These are phyloP conservation scores for Fusarium stilboides DNA, from an alignment of 2,329 filamentous ascomycete species.

Conservation along the genomic window DNA sequence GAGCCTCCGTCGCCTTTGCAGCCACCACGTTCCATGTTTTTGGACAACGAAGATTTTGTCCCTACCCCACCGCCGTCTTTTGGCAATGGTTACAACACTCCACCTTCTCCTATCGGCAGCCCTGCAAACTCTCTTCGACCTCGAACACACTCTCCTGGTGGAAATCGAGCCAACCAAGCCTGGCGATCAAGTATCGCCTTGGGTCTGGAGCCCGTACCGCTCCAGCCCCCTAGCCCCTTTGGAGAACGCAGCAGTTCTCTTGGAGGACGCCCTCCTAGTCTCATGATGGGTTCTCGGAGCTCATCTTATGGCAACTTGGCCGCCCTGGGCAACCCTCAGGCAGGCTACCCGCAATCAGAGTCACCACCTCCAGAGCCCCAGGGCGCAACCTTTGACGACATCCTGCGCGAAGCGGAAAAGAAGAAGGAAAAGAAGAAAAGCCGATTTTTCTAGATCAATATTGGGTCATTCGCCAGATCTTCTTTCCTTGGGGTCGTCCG, in stretches of 20 bases:
- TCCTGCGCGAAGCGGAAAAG: constrained; percentile 56
- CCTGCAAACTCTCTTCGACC: constrained; percentile 55
- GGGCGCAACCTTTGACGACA: constrained; percentile 65
- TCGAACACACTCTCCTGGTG: constrained; percentile 58
- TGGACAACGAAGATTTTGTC: constrained; percentile 49
- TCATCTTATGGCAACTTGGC: constrained; percentile 57
- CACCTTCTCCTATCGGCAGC: constrained; percentile 49
- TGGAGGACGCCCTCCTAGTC: constrained; percentile 54
- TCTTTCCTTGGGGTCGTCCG: constrained; percentile 23
- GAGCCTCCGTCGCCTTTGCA: constrained; percentile 57
- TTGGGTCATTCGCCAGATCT: background rate
- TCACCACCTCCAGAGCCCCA: constrained; percentile 46
- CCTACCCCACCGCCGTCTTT: constrained; percentile 42
- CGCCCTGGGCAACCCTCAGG: constrained; percentile 42
- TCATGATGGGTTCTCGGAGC: constrained; percentile 53
- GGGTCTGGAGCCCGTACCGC: constrained; percentile 61
- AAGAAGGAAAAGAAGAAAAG: constrained; percentile 60
- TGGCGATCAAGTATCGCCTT: constrained; percentile 62
- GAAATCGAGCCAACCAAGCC: constrained; percentile 53
- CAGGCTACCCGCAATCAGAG: constrained; percentile 34
- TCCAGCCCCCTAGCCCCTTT: constrained; percentile 54
- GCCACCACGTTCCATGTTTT: constrained; percentile 57
- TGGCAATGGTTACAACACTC: constrained; percentile 46
- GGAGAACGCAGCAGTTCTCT: constrained; percentile 57
- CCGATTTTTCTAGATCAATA: constrained; percentile 56